phyloP scores from a whole-genome alignment of 2,329 filamentous ascomycete species.

The Pseudogymnoascus sp. region DNA sequence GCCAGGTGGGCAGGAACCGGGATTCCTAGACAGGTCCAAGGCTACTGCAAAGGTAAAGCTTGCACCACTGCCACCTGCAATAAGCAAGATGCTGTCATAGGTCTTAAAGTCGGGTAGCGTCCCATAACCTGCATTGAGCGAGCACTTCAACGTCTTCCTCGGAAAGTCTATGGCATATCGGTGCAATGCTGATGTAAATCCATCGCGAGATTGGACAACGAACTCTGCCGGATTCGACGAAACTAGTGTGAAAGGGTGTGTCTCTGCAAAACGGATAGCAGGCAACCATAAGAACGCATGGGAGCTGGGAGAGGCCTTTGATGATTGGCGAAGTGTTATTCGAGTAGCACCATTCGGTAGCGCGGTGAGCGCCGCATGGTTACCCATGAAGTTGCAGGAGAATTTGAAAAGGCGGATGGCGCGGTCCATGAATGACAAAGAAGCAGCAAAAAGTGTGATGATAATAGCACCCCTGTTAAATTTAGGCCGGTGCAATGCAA shows the following conservation, averaged over 20 bases:
- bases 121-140: slow-evolving; percentile 53
- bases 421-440: slow-evolving; percentile 45
- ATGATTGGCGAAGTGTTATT: slow-evolving; percentile 43
- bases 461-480: slow-evolving; percentile 33
- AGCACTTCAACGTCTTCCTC: slow-evolving; percentile 40
- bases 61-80: slow-evolving; percentile 54
- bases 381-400: slow-evolving; percentile 29
- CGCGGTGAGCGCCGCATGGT: slow-evolving; percentile 44
- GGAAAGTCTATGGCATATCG: slow-evolving; percentile 42
- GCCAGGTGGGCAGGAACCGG: slow-evolving; percentile 19
- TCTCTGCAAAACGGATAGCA: slow-evolving; percentile 45
- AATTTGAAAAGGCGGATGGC: slow-evolving; percentile 39
- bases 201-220: slow-evolving; percentile 48
- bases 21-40: slow-evolving; percentile 37
- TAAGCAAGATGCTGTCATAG: slow-evolving; percentile 49
- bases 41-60: slow-evolving; percentile 48
- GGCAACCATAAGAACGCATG: slow-evolving; percentile 61
- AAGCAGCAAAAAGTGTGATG: slow-evolving; percentile 35
- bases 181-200: slow-evolving; percentile 51
- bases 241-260: slow-evolving; percentile 57
- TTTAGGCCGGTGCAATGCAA: slow-evolving; percentile 45
- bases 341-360: slow-evolving; percentile 47
- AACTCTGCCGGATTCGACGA: slow-evolving; percentile 42
- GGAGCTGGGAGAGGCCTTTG: slow-evolving; percentile 42
- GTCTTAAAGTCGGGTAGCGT: slow-evolving; percentile 42